These are phyloP conservation scores for Seiridium unicorne DNA, from an alignment of 2,329 filamentous ascomycete species.

Conservation along the genomic window DNA sequence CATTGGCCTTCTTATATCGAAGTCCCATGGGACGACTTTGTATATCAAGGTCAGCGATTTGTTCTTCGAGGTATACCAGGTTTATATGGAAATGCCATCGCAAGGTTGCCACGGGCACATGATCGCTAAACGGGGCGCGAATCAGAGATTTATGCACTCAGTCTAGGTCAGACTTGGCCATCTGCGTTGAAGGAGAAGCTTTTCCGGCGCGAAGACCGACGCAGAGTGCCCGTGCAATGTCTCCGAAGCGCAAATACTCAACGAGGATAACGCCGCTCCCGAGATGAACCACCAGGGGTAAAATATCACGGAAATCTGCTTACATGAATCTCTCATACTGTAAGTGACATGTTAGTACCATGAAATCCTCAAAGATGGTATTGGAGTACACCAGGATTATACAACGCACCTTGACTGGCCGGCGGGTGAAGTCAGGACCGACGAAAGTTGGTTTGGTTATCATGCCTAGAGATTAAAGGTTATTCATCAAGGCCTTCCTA, in stretches of 20 bases:
- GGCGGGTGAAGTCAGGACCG: conserved; percentile 81
- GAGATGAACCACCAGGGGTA: background rate
- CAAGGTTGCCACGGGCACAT: too few species aligned
- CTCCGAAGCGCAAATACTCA: conserved; percentile 58
- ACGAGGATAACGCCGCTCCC: too few species aligned
- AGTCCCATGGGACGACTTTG: conserved; percentile 71
- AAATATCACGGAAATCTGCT: conserved; percentile 37
- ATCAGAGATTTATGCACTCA: too few species aligned
- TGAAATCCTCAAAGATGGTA: background rate
- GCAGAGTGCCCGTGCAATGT: too few species aligned
- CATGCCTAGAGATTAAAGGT: background rate
- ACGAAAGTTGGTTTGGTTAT: conserved; percentile 82
- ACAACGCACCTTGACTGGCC: conserved; percentile 65
- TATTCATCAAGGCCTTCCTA: too few species aligned
- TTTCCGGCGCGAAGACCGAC: too few species aligned
- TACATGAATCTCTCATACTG: conserved; percentile 13
- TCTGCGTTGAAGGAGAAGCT: too few species aligned
- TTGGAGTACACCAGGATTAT: background rate
- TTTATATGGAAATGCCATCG: too few species aligned
- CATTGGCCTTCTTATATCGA: conserved; percentile 52
- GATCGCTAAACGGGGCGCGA: too few species aligned
- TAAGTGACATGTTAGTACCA: conserved; percentile 15
- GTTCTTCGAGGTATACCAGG: too few species aligned
- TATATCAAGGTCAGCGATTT: too few species aligned
- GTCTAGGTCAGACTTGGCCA: too few species aligned